Evolutionary conservation across 192 early-diverging fungal genomes (phyloP), one percentile per base, ranked within the genome.

Genomic region (Gonapodya prolifera): DNA sequence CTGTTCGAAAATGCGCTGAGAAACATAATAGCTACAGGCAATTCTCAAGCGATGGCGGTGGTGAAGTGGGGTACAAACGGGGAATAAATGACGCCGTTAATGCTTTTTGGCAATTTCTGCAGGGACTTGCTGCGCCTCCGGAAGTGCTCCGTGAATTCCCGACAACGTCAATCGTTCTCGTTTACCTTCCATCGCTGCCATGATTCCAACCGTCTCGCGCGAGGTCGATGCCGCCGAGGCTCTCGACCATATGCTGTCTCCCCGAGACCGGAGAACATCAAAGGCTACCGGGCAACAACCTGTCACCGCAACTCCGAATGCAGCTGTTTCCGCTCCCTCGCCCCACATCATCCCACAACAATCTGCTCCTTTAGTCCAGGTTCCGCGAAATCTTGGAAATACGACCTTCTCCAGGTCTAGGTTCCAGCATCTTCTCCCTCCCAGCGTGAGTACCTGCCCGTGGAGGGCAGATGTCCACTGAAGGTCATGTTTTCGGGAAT

Each of bases 131-230:
- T n/a, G n/a, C n/a, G n/a, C n/a, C n/a, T n/a, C n/a, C n/a, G n/a
- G n/a, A n/a, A n/a, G n/a, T n/a, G n/a, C n/a, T n/a, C n/a, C n/a
- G n/a, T n/a, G n/a, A n/a, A n/a, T n/a, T n/a, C n/a, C n/a, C n/a
- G n/a, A n/a, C n/a, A n/a, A n/a, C n/a, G n/a, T n/a, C n/a, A n/a
- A n/a, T n/a, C n/a, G n/a, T n/a, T n/a, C n/a, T n/a, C n/a, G n/a
- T n/a, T n/a, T n/a, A 73, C 16, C 71, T 32, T 8, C 71, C 8
- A 18, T 2, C 31, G 28, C 71, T 13, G 29, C 16, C 2, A 73
- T 73, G 71, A 73, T 73, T 29, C 71, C 71, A 32, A 73, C 71
- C 18, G 32, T 32, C 28, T 16, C 71, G 18, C 71, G 71, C 71
- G 71, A 73, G 31, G 71, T 73, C 71, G 71, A 32, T 29, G 71